Base-by-base conservation (phyloP, 2,329 filamentous ascomycete genomes). In the Clarireedia sp. region DNA sequence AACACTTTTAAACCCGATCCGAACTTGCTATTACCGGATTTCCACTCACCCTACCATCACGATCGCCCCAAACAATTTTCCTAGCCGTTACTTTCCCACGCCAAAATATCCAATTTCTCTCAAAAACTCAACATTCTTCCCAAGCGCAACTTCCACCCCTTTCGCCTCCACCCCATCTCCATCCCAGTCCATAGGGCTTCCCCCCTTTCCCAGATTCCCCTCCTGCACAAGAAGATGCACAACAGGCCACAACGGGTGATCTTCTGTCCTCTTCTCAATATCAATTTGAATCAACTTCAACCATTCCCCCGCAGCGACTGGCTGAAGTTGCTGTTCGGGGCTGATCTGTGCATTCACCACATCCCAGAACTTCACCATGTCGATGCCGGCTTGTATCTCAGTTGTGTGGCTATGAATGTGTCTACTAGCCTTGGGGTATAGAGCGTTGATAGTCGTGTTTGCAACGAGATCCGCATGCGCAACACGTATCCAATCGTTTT, bases 121-220 rank as follows among this genome's bases (percentile, higher is more conserved):
- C 43, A 53, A 21, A 53, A 40, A 53, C 21, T 47, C 43, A 21
- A 53, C 43, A 9, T 53, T 53, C 51, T 47, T 53, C 21, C 10
- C 44, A 17, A 53, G 10, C 33, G 51, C 51, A 12, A 26, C 33
- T 10, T 48, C 41, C 4, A 48, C 44, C 21, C 48, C n/a, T n/a
- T 37, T 53, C 21, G 37, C 43, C 12, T 26, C 21, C 12, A 40
- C 3, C 23, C 7, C n/a, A 40, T 40, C 43, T 3, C 36, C 46
- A n/a, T 21, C 43, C 12, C 16, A 19, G 29, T 9, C 10, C 29
- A 12, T 33, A 7, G 29, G 29, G n/a, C 33, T 47, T 5, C 23
- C 46, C 37, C 29, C 26, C 29, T 53, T 53, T 2, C 43, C 51
- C 16, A 53, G n/a, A 47, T 47, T 38, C 3, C 41, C 43, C 7